Base-by-base conservation (phyloP, 345 rosid genomes). In the Cardamine occulta region DNA sequence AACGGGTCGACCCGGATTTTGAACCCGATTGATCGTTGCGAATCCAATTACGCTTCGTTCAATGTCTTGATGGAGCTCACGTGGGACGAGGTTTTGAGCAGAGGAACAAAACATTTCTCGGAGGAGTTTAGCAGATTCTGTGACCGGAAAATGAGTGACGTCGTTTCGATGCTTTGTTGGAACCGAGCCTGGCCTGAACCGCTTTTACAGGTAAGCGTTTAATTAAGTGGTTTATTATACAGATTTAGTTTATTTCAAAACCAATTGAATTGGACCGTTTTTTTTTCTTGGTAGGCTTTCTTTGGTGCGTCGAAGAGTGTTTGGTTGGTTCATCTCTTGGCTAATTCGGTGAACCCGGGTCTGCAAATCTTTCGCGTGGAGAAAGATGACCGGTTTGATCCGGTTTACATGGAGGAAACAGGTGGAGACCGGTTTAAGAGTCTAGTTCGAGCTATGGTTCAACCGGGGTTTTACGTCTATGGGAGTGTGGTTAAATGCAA, bases 91-190 rank as follows among this genome's bases (percentile, higher is more conserved):
- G 98, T 92, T 0, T 69, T 90, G 81, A 86, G 82, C 57, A 87
- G 87, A 61, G 98, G 99, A 56, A 90, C 97, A 1, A 89, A 85
- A 80, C 88, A 92, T 84, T 92, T 89, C 86, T 88, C 93, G 18
- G 98, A 89, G 67, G 94, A 89, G 44, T 95, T 92, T 39, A 92
- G 99, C 79, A 72, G 75, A 70, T 92, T 90, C 45, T 90, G 97
- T 75, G 99, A 95, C 45, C 72, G 93, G 84, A 92, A 92, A 80
- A 92, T 92, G 98, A 92, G 89, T 35, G 97, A 92, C 64, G 91
- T 95, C 73, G 90, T 89, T 55, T 83, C 84, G 9, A 84, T 87
- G 97, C 78, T 95, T 80, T 87, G 87, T 3, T 92, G 97, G 93
- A 88, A 83, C 73, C 72, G 86, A 66, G 93, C 96, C 17, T 95